A percentile compares a stretch with the other conserved stretches of the same genome.
Evolutionary conservation across 2,329 filamentous ascomycete species (phyloP).

Genomic region (Chrysosporium queenslandicum): DNA sequence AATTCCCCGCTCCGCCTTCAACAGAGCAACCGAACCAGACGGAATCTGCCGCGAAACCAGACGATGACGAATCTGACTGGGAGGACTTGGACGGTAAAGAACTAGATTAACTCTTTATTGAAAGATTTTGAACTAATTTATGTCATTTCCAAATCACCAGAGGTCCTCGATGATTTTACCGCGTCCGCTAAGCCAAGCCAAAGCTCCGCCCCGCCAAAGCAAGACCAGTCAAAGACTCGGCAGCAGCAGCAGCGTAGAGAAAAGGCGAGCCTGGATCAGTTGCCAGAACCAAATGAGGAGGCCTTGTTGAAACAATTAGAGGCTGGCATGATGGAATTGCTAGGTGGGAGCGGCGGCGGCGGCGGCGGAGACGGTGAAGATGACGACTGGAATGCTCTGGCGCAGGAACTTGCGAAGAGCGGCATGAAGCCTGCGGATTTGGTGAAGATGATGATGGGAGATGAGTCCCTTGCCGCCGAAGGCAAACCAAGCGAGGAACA

Average conservation of each 20-base stretch:
- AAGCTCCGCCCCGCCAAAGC: slow-evolving; percentile 31
- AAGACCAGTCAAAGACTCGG: slow-evolving; percentile 25
- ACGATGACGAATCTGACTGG: slow-evolving; percentile 76
- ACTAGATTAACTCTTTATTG: not conserved
- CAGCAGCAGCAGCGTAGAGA: slow-evolving; percentile 17
- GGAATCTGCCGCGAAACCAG: slow-evolving; percentile 22
- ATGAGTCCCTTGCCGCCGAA: slow-evolving; percentile 18
- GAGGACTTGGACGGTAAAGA: slow-evolving; percentile 76
- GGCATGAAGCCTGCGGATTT: slow-evolving; percentile 24
- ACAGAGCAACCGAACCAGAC: not conserved
- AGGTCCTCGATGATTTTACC: slow-evolving; percentile 88
- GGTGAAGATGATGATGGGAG: slow-evolving; percentile 26
- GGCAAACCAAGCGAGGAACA: slow-evolving; percentile 20
- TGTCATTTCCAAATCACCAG: slow-evolving; percentile 37
- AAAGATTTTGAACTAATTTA: not conserved
- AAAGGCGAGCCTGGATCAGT: slow-evolving; percentile 10
- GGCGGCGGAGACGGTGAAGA: slow-evolving; percentile 36
- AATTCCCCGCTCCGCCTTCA: not conserved
- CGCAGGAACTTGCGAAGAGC: slow-evolving; percentile 25
- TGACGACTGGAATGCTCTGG: slow-evolving; percentile 24
- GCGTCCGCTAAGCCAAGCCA: slow-evolving; percentile 39
- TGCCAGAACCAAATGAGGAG: slow-evolving; percentile 28
- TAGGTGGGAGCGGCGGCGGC: slow-evolving; percentile 74
- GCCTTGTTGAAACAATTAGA: slow-evolving; percentile 76
- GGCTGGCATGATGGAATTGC: slow-evolving; percentile 74